These are phyloP conservation scores for Verticillium albo-atrum DNA, from an alignment of 2,329 filamentous ascomycete genomes.

Conservation along the genomic window DNA sequence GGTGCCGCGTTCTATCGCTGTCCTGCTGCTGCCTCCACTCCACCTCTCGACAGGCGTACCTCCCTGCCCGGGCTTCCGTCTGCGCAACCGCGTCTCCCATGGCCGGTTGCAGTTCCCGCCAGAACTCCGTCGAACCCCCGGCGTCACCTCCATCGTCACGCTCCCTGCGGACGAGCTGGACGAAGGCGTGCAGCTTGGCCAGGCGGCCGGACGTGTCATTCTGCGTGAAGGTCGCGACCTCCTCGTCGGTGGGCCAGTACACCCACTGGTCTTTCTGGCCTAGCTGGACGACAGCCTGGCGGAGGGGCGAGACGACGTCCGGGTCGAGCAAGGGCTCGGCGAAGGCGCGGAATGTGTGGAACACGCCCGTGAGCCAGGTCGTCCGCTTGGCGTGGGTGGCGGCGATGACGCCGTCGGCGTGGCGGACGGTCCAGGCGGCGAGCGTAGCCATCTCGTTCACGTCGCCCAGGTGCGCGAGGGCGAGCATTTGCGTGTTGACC, in stretches of 20 bases:
- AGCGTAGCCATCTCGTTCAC: constrained; percentile 51
- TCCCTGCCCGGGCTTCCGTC: neutral
- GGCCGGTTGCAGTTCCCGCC: neutral
- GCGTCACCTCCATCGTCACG: neutral
- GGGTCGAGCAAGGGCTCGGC: constrained; percentile 35
- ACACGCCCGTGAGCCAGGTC: constrained; percentile 21
- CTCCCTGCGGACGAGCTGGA: neutral
- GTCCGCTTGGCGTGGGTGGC: constrained; percentile 10
- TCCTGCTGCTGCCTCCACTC: neutral
- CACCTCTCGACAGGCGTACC: neutral
- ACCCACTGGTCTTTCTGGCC: constrained; percentile 14
- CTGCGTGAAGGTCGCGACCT: constrained; percentile 27
- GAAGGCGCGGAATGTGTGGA: constrained; percentile 45
- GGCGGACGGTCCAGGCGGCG: constrained; percentile 52
- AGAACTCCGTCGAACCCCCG: neutral
- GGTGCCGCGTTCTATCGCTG: neutral
- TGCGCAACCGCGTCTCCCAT: neutral
- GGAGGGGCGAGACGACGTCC: constrained; percentile 24
- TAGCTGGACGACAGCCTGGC: constrained; percentile 19
- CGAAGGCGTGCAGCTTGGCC: constrained; percentile 2
- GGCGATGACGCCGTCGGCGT: constrained; percentile 28
- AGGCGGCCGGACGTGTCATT: constrained; percentile 5
- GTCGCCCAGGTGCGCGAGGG: constrained; percentile 58
- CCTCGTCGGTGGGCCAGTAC: constrained; percentile 33
- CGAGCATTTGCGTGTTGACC: constrained; percentile 52